Evolutionary conservation across 2,329 filamentous ascomycete genomes (phyloP).

Genomic region (Chrysoporthe puriensis): DNA sequence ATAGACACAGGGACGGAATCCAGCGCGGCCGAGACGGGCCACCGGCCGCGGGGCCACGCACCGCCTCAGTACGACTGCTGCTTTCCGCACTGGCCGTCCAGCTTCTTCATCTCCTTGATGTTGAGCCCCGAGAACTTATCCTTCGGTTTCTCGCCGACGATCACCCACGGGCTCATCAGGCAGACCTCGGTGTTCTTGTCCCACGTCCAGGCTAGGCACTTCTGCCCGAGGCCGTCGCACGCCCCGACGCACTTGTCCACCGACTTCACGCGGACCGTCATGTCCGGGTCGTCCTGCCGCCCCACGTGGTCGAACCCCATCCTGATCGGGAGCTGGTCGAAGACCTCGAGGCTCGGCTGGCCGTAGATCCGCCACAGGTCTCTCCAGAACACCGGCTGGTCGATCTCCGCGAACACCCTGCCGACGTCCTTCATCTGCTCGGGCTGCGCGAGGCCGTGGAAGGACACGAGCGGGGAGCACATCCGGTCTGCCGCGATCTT

Average conservation of each 20-base stretch:
- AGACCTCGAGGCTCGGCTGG: constrained; percentile 43
- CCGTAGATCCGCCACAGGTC: constrained; percentile 56
- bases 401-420: constrained; percentile 42
- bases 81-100: constrained; percentile 29
- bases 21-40: not conserved
- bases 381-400: constrained; percentile 51
- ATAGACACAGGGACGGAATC: not conserved
- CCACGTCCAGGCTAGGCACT: constrained; percentile 58
- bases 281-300: constrained; percentile 48
- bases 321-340: constrained; percentile 43
- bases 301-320: constrained; percentile 54
- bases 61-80: not conserved
- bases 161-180: constrained; percentile 53
- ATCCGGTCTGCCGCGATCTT: constrained; percentile 54
- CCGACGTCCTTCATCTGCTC: constrained; percentile 52
- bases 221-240: constrained; percentile 43
- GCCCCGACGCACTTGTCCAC: constrained; percentile 48
- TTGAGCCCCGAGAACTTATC: constrained; percentile 46
- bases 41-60: too few relatives aligned
- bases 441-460: constrained; percentile 53
- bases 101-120: constrained; percentile 29
- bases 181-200: constrained; percentile 46
- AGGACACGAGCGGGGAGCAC: constrained; percentile 58
- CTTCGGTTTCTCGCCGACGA: constrained; percentile 45
- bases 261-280: constrained; percentile 40